Base-by-base conservation (phyloP, 306 rosid species). In the Prosopis cineraria region DNA sequence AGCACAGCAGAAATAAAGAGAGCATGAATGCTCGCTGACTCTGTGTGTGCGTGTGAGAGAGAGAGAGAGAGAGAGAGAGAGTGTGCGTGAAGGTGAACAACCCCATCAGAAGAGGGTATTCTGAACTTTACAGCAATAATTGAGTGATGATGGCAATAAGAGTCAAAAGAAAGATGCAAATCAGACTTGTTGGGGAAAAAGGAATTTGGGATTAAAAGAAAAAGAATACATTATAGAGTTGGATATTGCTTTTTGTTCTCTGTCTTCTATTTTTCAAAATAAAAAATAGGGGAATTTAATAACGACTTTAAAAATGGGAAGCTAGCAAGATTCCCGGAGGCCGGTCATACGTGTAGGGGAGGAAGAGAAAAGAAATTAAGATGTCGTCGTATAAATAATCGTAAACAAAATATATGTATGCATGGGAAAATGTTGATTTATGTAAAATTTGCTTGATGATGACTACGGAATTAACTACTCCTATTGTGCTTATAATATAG, bases 321-420 rank as follows among this genome's bases (percentile, higher is more conserved):
- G 85, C 59, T n/a, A 55, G 62, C 85, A 64, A 80, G 81, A 79
- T 76, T 81, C 81, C 73, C 71, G 86, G 77, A 75, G 65, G 81
- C 37, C 84, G 65, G 81, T 44, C 84, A 48, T 70, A 83, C 58
- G 80, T 29, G 58, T 2, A 43, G 22, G 37, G 22, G 22, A 43
- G 73, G 68, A 68, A 64, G 7, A 36, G 12, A 75, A 9, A 79
- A 77, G 24, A 39, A 69, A 40, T 43, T 1, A 41, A 68, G 53
- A 68, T 56, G 58, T 53, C 19, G 37, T 62, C 63, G 52, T 16
- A 37, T 37, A 2, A 77, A 70, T 48, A 70, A 60, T 75, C 33
- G 63, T 76, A 48, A 47, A 70, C 75, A 17, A 70, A 37, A 48
- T 70, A 24, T 36, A 6, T 17, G 14, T 19, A 17, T 41, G 58